phyloP scores from a whole-genome alignment of 176 grass and related monocot genomes.

The Raddia guianensis region DNA sequence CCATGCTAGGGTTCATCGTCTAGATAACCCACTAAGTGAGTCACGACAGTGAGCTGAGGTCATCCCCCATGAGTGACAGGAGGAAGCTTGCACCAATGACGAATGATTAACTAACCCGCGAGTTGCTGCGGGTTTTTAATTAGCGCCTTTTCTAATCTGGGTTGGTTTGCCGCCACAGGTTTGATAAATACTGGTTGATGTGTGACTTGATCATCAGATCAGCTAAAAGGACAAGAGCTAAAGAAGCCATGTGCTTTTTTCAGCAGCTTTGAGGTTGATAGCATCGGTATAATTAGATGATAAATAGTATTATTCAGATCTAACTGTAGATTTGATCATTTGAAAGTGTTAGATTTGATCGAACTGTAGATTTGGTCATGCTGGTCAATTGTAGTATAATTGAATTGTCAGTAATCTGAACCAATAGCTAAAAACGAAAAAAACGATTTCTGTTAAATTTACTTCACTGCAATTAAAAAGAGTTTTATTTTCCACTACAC shows the following conservation, averaged over 20 bases:
- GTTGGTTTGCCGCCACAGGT: neutral
- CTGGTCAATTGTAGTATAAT: too few species aligned
- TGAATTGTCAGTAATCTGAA: too few species aligned
- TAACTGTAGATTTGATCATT: too few species aligned
- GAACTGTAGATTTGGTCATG: too few species aligned
- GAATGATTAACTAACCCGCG: neutral
- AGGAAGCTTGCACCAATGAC: conserved; percentile 9
- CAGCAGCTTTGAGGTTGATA: too few species aligned
- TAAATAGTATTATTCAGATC: too few species aligned
- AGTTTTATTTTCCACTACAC: neutral
- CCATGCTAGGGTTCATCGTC: conserved; percentile 12
- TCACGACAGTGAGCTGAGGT: conserved; percentile 20
- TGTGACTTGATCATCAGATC: neutral
- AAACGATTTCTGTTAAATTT: too few species aligned
- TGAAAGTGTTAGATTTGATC: too few species aligned
- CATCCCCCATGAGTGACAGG: conserved; percentile 12
- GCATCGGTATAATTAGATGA: too few species aligned
- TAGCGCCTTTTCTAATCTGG: neutral
- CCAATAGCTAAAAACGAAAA: too few species aligned
- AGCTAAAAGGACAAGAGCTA: neutral
- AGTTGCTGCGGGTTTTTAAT: conserved; percentile 6
- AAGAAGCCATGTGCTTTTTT: neutral
- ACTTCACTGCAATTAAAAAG: neutral
- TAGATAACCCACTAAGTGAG: conserved; percentile 19
- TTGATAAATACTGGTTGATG: neutral